phyloP scores from a whole-genome alignment of 139 green algal species.

The Chlorella sorokiniana region DNA sequence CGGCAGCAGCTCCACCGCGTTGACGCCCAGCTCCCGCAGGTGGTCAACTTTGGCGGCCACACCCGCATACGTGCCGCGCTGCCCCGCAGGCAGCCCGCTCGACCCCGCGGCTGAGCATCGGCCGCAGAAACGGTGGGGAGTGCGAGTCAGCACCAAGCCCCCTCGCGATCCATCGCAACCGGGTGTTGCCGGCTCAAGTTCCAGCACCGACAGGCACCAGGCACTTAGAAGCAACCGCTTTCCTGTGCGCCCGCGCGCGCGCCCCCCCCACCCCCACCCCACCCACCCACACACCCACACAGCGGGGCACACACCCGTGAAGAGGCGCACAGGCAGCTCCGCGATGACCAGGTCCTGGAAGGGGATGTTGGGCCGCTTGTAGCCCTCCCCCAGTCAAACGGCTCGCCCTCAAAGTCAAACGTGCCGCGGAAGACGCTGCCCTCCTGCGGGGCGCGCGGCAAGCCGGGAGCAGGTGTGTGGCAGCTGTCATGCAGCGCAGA shows the following conservation, averaged over 20 bases:
- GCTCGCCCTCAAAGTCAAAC: conserved; percentile 76
- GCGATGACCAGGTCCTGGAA: conserved; percentile 83
- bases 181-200: too few species aligned
- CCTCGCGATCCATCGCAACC: too few species aligned
- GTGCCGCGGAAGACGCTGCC: conserved; percentile 83
- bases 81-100: conserved; percentile 44
- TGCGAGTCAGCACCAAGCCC: too few species aligned
- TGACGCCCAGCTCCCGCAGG: conserved; percentile 83
- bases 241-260: background rate
- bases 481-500: too few species aligned
- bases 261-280: background rate
- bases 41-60: conserved; percentile 71
- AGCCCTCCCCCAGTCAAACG: conserved; percentile 86
- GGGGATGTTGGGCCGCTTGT: conserved; percentile 53
- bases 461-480: too few species aligned
- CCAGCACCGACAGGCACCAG: too few species aligned
- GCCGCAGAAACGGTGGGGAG: background rate
- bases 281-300: background rate
- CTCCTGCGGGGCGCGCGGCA: background rate
- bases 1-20: conserved; percentile 89
- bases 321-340: conserved; percentile 82
- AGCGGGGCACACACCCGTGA: conserved; percentile 63
- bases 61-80: conserved; percentile 68
- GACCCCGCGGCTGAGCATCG: conserved; percentile 13
- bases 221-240: too few species aligned